These are phyloP conservation scores for Phaeosphaeriaceae sp. DNA, from an alignment of 2,329 filamentous ascomycete genomes.

Conservation along the genomic window DNA sequence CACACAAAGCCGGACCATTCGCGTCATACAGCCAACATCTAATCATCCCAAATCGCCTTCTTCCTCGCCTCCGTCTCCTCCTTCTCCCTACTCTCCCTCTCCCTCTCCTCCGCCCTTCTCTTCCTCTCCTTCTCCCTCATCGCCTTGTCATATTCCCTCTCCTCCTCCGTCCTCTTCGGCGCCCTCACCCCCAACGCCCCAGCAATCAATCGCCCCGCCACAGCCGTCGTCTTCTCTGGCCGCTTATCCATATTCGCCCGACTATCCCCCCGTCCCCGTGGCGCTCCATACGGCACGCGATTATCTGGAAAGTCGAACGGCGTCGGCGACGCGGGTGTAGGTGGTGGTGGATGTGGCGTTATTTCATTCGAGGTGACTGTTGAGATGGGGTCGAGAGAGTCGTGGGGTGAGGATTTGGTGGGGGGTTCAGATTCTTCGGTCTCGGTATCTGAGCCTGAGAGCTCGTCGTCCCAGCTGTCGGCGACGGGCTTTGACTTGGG, in stretches of 20 bases:
- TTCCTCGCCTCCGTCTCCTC: constrained; percentile 77
- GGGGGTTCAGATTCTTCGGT: constrained; percentile 25
- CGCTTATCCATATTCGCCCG: constrained; percentile 49
- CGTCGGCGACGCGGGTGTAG: constrained; percentile 45
- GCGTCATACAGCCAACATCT: not conserved
- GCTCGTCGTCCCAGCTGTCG: constrained; percentile 83
- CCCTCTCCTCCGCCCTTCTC: constrained; percentile 75
- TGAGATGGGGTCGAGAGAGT: constrained; percentile 27
- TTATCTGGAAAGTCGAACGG: constrained; percentile 44
- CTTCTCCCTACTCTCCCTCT: constrained; percentile 68
- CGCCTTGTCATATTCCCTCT: constrained; percentile 83
- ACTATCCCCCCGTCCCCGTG: constrained; percentile 33
- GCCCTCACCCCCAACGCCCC: constrained; percentile 83
- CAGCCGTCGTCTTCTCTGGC: constrained; percentile 92
- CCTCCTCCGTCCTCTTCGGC: constrained; percentile 85
- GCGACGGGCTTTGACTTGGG: constrained; percentile 56
- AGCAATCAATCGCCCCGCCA: constrained; percentile 88
- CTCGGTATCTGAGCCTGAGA: constrained; percentile 49
- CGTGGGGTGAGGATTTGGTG: constrained; percentile 23
- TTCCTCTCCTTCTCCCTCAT: constrained; percentile 85
- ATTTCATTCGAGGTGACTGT: constrained; percentile 16
- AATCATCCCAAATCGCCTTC: constrained; percentile 84
- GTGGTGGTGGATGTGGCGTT: constrained; percentile 41
- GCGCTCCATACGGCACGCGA: constrained; percentile 19
- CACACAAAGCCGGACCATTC: not conserved